Conservation (phyloP, 73 alveolate genomes). For the Symbiodinium natans region DNA sequence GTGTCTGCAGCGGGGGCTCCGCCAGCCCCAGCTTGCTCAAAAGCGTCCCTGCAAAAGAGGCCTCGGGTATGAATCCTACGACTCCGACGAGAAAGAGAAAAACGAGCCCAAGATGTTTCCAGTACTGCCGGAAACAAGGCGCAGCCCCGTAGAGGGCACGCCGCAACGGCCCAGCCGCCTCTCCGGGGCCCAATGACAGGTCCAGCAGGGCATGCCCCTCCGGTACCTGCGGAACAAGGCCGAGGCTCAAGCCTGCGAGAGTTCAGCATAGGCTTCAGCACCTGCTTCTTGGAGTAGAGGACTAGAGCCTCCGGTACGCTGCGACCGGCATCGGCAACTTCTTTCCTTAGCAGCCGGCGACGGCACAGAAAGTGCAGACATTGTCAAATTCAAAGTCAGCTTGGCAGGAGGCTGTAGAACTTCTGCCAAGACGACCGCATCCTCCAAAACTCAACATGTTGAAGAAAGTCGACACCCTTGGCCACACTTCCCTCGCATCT, state of each 20-base stretch:
- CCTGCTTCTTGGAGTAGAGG: not conserved
- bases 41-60: conserved; percentile 70
- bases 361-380: no score
- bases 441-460: not conserved
- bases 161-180: conserved; percentile 36
- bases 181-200: conserved; percentile 84
- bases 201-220: conserved; percentile 89
- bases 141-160: conserved; percentile 59
- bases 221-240: conserved; percentile 18
- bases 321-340: not conserved
- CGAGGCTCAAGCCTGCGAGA: not conserved
- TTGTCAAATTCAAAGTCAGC: not conserved
- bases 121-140: not conserved
- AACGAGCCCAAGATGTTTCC: not conserved
- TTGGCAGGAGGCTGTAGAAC: conserved; percentile 9
- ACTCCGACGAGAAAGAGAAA: no score
- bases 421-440: conserved; percentile 38
- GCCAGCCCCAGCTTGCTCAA: conserved; percentile 69
- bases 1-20: conserved; percentile 78
- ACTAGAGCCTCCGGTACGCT: not conserved
- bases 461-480: no score
- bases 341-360: not conserved
- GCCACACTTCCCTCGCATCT: no score
- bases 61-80: not conserved
- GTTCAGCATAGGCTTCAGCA: not conserved